phyloP scores from a whole-genome alignment of 2,329 filamentous ascomycete species.

The Exophiala oligosperma region DNA sequence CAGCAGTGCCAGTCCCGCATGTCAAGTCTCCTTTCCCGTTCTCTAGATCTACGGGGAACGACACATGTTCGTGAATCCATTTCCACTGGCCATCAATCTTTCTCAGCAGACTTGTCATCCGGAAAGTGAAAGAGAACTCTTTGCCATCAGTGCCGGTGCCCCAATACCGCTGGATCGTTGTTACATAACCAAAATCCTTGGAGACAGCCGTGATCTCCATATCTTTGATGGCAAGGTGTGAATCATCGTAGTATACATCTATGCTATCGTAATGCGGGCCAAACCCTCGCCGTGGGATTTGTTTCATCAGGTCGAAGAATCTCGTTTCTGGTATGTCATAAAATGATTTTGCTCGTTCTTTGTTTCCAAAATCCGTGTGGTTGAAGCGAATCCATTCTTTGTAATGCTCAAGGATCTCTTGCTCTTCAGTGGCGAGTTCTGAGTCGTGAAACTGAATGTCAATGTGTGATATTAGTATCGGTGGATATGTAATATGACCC shows the following conservation, averaged over 20 bases:
- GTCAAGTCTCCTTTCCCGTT: background rate
- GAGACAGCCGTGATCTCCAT: background rate
- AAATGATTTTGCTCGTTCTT: background rate
- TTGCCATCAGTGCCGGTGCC: background rate
- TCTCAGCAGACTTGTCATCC: background rate
- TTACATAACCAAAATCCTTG: background rate
- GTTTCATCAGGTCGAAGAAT: background rate
- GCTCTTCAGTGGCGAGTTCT: background rate
- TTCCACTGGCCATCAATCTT: slow-evolving; percentile 5
- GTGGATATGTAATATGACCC: too few species aligned
- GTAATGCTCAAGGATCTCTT: slow-evolving; percentile 3
- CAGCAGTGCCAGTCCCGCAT: background rate
- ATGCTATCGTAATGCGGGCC: background rate
- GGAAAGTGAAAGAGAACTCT: slow-evolving; percentile 1
- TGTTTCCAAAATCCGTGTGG: slow-evolving; percentile 3
- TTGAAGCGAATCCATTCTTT: slow-evolving; percentile 2
- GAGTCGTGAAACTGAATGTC: background rate
- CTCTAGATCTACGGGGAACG: background rate
- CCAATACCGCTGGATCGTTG: background rate
- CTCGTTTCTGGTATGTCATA: slow-evolving; percentile 1
- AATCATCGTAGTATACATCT: background rate
- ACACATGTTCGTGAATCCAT: slow-evolving; percentile 6
- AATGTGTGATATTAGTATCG: background rate
- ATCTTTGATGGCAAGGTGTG: background rate
- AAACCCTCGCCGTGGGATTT: background rate